Evolutionary conservation across 495 filamentous ascomycete genomes (phyloP).

Genomic region (Aspergillus avenaceus): DNA sequence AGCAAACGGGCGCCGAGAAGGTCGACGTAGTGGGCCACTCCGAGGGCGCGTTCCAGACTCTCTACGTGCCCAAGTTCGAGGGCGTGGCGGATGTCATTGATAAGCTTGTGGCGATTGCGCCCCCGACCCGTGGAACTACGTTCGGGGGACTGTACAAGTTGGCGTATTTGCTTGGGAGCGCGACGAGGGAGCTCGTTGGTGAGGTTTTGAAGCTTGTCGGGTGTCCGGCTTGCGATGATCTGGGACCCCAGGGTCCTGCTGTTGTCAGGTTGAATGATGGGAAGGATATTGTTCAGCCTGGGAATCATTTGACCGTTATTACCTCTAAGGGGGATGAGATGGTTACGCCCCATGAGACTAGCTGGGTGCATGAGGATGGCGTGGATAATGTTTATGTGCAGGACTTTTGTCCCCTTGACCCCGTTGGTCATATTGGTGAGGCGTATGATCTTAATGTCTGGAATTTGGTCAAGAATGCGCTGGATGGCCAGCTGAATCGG

Average conservation of each 20-base stretch:
- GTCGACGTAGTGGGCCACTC: slow-evolving; percentile 52
- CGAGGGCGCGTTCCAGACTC: slow-evolving; percentile 48
- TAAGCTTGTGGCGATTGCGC: slow-evolving; percentile 44
- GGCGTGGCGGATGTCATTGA: slow-evolving; percentile 41
- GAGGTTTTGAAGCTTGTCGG: slow-evolving; percentile 35
- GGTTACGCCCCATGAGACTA: slow-evolving; percentile 42
- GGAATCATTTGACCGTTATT: slow-evolving; percentile 47
- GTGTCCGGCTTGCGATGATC: slow-evolving; percentile 45
- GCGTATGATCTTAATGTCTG: slow-evolving; percentile 52
- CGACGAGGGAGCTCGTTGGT: slow-evolving; percentile 27
- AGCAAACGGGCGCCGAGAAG: slow-evolving; percentile 39
- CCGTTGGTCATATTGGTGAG: slow-evolving; percentile 49
- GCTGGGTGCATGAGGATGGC: slow-evolving; percentile 41
- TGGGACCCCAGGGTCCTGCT: slow-evolving; percentile 34
- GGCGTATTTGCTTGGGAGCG: slow-evolving; percentile 36
- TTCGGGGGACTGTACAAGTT: slow-evolving; percentile 46
- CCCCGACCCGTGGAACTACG: slow-evolving; percentile 46
- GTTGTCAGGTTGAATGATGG: slow-evolving; percentile 39
- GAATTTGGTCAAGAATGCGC: slow-evolving; percentile 49
- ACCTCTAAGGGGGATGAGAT: slow-evolving; percentile 45
- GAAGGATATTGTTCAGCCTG: slow-evolving; percentile 41
- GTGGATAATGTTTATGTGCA: slow-evolving; percentile 45
- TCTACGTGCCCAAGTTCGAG: slow-evolving; percentile 50
- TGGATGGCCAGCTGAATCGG: slow-evolving; percentile 34
- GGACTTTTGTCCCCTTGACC: slow-evolving; percentile 41